Conservation (phyloP, 2,329 filamentous ascomycete genomes). For the Colletotrichum paranaense region DNA sequence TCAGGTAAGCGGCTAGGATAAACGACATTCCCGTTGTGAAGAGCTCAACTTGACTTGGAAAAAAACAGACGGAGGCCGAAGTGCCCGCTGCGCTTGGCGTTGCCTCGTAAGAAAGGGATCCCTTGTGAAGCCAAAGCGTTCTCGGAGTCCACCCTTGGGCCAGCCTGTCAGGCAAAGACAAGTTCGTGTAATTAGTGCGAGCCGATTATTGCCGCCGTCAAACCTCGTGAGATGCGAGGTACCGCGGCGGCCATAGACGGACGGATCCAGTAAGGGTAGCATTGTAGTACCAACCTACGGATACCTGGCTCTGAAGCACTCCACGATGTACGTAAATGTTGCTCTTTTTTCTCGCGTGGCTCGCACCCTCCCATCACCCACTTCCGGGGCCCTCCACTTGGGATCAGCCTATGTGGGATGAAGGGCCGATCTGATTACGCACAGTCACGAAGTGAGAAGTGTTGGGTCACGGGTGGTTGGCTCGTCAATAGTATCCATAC, state of each 20-base stretch:
- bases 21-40: neutral
- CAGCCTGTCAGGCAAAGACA: neutral
- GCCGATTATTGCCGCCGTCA: conserved; percentile 19
- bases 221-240: neutral
- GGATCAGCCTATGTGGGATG: conserved; percentile 9
- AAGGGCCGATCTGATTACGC: conserved; percentile 28
- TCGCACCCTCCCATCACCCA: conserved; percentile 2
- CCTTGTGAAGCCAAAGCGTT: conserved; percentile 1
- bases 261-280: neutral
- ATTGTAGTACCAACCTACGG: neutral
- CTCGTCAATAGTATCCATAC: neutral
- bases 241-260: neutral
- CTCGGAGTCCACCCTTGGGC: neutral
- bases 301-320: neutral
- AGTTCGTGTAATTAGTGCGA: neutral
- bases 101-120: conserved; percentile 9
- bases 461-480: neutral
- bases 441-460: neutral
- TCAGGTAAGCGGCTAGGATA: neutral
- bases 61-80: conserved; percentile 8
- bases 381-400: conserved; percentile 19
- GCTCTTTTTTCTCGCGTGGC: neutral
- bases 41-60: neutral
- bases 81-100: neutral
- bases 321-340: neutral